Evolutionary conservation across 2,329 filamentous ascomycete genomes (phyloP).

Genomic region (Trichoderma aggressivum): DNA sequence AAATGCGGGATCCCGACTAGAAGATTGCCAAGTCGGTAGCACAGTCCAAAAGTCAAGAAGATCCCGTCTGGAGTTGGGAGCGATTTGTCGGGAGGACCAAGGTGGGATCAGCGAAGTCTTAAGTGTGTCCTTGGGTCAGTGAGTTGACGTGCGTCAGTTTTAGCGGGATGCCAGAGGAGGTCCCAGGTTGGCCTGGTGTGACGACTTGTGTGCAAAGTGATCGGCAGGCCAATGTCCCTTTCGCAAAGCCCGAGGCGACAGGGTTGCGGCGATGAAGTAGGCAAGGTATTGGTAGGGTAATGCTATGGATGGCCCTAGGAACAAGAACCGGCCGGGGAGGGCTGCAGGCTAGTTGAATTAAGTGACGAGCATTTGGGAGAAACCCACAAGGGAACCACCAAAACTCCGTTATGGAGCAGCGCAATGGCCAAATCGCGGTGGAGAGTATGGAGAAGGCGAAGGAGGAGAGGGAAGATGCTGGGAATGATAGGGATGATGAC

Average conservation of each 20-base stretch:
- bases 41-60: conserved; percentile 40
- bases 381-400: conserved; percentile 17
- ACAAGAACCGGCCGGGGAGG: conserved; percentile 33
- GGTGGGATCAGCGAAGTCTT: conserved; percentile 59
- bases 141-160: conserved; percentile 41
- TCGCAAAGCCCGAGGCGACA: conserved; percentile 45
- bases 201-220: conserved; percentile 51
- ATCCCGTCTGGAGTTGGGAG: conserved; percentile 34
- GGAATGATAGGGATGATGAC: conserved; percentile 13
- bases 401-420: conserved; percentile 15
- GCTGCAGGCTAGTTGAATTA: conserved; percentile 32
- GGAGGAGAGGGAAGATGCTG: conserved; percentile 11
- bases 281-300: conserved; percentile 25
- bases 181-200: conserved; percentile 36
- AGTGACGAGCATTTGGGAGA: conserved; percentile 17
- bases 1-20: conserved; percentile 48
- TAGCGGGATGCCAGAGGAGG: conserved; percentile 24
- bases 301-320: conserved; percentile 25
- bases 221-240: conserved; percentile 54
- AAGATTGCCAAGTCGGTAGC: conserved; percentile 45
- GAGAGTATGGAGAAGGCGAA: conserved; percentile 18
- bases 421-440: conserved; percentile 14
- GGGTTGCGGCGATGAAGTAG: conserved; percentile 43
- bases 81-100: conserved; percentile 31
- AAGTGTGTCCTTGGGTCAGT: conserved; percentile 44